Evolutionary conservation across 306 rosid species (phyloP).

Genomic region (Vigna mungo): DNA sequence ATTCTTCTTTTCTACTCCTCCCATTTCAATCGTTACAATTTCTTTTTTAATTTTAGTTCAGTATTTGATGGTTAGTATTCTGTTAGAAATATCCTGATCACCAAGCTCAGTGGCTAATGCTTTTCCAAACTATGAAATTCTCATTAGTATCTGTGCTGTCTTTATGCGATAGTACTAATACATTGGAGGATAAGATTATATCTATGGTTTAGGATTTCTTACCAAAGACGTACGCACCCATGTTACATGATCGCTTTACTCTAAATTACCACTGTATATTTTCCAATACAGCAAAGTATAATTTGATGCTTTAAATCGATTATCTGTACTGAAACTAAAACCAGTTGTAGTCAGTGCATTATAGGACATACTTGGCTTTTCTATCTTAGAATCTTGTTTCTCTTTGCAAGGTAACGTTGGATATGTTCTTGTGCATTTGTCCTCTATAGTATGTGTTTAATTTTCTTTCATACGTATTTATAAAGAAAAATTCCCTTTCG

Average conservation of each 20-base stretch:
- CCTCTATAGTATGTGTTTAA: not conserved
- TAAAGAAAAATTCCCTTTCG: not conserved
- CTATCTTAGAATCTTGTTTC: conserved; percentile 29
- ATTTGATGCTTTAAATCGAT: not conserved
- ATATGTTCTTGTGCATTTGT: conserved; percentile 4
- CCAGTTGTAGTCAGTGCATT: conserved; percentile 10
- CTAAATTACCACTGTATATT: not conserved
- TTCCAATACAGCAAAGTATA: not conserved
- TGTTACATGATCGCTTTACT: not conserved
- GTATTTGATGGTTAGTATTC: conserved; percentile 4
- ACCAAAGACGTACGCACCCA: not conserved
- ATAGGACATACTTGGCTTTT: conserved; percentile 8
- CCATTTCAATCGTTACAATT: conserved; percentile 31
- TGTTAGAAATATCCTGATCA: conserved; percentile 8
- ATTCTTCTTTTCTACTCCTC: conserved; percentile 39
- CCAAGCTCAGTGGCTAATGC: not conserved
- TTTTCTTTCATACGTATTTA: conserved; percentile 29
- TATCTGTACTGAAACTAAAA: conserved; percentile 17
- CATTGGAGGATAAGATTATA: not conserved
- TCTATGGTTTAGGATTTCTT: not conserved
- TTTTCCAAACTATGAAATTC: not conserved
- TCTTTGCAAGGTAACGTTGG: conserved; percentile 16
- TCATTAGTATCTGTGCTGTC: not conserved
- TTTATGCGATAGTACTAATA: not conserved
- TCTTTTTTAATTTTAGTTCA: not conserved